phyloP scores from a whole-genome alignment of 768 basidiomycete species.

The Auricularia cornea region DNA sequence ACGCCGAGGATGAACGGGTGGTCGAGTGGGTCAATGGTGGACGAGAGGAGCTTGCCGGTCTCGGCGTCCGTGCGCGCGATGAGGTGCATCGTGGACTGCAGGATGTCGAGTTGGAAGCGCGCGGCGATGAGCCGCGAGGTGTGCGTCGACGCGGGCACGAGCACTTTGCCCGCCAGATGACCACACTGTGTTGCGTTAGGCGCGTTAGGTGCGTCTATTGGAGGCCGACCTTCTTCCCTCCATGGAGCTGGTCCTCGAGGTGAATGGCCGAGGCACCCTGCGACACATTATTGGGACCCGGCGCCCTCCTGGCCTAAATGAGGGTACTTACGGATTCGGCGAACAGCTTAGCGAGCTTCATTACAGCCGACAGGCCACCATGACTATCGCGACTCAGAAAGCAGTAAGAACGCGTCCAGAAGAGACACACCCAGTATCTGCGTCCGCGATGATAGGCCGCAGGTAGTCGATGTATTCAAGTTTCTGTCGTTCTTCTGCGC shows the following conservation, averaged over 20 bases:
- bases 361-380: conserved; percentile 85
- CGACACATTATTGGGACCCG: not conserved
- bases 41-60: conserved; percentile 74
- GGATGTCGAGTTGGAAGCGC: conserved; percentile 84
- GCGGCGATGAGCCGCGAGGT: conserved; percentile 76
- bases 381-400: conserved; percentile 46
- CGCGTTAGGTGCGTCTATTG: not conserved
- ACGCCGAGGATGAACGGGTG: conserved; percentile 45
- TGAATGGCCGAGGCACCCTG: conserved; percentile 86
- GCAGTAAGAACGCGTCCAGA: not conserved
- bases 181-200: conserved; percentile 48
- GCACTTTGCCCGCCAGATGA: conserved; percentile 84
- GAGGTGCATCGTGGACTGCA: conserved; percentile 79
- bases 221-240: conserved; percentile 70
- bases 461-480: conserved; percentile 82
- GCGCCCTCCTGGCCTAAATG: not conserved
- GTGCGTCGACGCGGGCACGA: conserved; percentile 86
- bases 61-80: conserved; percentile 93
- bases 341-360: conserved; percentile 91
- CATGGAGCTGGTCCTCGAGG: conserved; percentile 89
- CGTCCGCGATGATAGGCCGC: conserved; percentile 89
- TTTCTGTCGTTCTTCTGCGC: conserved; percentile 54
- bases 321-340: conserved; percentile 65
- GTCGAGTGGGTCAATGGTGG: conserved; percentile 74
- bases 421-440: conserved; percentile 73